Evolutionary conservation across 1,284 basidiomycete genomes (phyloP).

Genomic region (Golubevia sp.): DNA sequence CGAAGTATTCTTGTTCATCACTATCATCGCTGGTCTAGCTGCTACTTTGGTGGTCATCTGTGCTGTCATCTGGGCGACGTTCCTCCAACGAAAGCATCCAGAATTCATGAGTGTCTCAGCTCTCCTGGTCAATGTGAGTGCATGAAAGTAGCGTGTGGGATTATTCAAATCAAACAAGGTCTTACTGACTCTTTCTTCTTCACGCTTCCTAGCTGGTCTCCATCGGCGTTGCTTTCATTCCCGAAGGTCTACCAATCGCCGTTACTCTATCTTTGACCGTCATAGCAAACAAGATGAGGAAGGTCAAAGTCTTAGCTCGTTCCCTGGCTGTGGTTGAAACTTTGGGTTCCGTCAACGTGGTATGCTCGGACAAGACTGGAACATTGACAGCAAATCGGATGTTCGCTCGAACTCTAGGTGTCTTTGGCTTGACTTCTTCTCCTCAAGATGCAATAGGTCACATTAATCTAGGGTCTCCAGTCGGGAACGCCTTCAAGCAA

Average conservation of each 20-base stretch:
- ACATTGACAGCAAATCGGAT: constrained; percentile 40
- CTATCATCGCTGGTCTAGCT: constrained; percentile 65
- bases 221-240: constrained; percentile 70
- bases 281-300: constrained; percentile 48
- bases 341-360: constrained; percentile 40
- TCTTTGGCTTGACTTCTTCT: constrained; percentile 24
- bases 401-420: constrained; percentile 62
- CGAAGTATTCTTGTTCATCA: constrained; percentile 64
- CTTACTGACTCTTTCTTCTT: neutral
- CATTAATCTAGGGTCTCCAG: constrained; percentile 16
- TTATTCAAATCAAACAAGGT: neutral
- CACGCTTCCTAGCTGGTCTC: constrained; percentile 62
- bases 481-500: constrained; percentile 6
- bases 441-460: constrained; percentile 23
- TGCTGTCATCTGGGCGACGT: constrained; percentile 67
- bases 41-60: constrained; percentile 64
- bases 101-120: constrained; percentile 68
- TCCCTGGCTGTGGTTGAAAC: constrained; percentile 24
- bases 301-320: too few species aligned
- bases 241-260: constrained; percentile 67
- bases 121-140: constrained; percentile 67
- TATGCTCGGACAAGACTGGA: constrained; percentile 54
- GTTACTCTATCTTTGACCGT: constrained; percentile 65
- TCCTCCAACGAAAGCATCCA: constrained; percentile 66
- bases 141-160: constrained; percentile 20